Evolutionary conservation across 2,329 filamentous ascomycete species (phyloP).

Genomic region (Gaeumannomyces sp.): DNA sequence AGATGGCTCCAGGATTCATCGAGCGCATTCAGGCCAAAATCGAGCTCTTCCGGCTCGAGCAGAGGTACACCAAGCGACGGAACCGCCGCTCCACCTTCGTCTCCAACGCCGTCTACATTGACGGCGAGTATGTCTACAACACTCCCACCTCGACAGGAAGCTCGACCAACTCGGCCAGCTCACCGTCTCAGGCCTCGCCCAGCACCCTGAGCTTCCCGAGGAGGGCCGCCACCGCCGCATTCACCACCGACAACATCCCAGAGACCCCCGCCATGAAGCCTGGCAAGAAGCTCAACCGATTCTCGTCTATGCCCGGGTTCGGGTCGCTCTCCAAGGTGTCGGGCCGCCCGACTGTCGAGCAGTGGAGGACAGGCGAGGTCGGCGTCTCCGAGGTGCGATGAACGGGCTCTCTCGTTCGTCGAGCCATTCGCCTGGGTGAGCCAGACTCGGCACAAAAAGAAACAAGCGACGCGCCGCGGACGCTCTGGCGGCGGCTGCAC

Average conservation of each 20-base stretch:
- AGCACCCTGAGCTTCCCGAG: slow-evolving; percentile 26
- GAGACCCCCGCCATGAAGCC: slow-evolving; percentile 25
- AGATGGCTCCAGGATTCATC: slow-evolving; percentile 38
- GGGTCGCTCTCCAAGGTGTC: slow-evolving; percentile 34
- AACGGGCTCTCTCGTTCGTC: neutral
- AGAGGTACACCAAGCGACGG: slow-evolving; percentile 87
- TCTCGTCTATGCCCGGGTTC: slow-evolving; percentile 52
- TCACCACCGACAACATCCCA: slow-evolving; percentile 14
- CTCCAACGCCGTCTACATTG: slow-evolving; percentile 84
- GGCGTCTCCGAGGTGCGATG: slow-evolving; percentile 17
- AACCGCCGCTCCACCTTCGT: slow-evolving; percentile 81
- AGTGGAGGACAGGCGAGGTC: slow-evolving; percentile 31
- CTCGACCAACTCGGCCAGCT: slow-evolving; percentile 36
- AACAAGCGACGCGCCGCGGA: neutral
- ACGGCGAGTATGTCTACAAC: slow-evolving; percentile 90
- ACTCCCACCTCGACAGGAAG: slow-evolving; percentile 54
- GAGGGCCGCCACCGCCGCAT: slow-evolving; percentile 20
- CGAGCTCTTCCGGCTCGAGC: slow-evolving; percentile 90
- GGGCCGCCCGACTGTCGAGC: slow-evolving; percentile 22
- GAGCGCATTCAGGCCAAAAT: slow-evolving; percentile 62
- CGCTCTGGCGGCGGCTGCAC: neutral
- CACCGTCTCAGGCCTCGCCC: slow-evolving; percentile 25
- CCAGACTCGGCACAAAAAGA: neutral
- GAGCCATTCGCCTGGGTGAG: neutral
- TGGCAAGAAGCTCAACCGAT: slow-evolving; percentile 45